Conservation (phyloP, 306 rosid species). For the Sicyos edulis region DNA sequence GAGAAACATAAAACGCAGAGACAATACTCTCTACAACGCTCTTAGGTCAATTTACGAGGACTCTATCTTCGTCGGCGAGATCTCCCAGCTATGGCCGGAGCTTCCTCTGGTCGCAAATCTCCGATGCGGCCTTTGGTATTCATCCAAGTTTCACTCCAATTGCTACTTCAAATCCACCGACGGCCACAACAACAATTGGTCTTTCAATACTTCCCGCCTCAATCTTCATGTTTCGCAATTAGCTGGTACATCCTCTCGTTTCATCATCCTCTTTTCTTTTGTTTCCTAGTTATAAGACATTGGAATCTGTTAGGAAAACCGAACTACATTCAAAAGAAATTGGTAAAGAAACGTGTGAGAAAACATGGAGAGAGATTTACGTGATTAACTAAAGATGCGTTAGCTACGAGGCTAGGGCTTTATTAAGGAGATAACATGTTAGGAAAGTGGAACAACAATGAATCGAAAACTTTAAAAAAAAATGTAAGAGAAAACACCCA, state of each 20-base stretch:
- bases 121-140: conserved; percentile 90
- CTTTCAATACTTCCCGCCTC: conserved; percentile 84
- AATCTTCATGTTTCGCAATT: conserved; percentile 78
- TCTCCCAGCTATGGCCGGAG: conserved; percentile 74
- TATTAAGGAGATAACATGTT: too few relatives aligned
- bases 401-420: too few relatives aligned
- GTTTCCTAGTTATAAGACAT: neutral
- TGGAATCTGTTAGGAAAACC: too few relatives aligned
- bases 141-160: conserved; percentile 50
- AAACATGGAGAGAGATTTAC: too few relatives aligned
- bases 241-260: conserved; percentile 37
- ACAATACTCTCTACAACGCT: conserved; percentile 74
- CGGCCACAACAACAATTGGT: conserved; percentile 83
- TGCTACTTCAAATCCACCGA: conserved; percentile 96
- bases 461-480: too few relatives aligned
- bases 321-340: too few relatives aligned
- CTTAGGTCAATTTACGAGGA: conserved; percentile 72
- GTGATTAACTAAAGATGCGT: too few relatives aligned
- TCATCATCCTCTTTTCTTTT: neutral
- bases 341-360: too few relatives aligned
- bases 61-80: conserved; percentile 69
- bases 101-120: conserved; percentile 91
- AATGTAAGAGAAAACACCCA: too few relatives aligned
- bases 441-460: too few relatives aligned
- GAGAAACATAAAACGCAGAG: conserved; percentile 59